Base-by-base conservation (phyloP, 2,329 filamentous ascomycete genomes). In the Bisporella sp. region DNA sequence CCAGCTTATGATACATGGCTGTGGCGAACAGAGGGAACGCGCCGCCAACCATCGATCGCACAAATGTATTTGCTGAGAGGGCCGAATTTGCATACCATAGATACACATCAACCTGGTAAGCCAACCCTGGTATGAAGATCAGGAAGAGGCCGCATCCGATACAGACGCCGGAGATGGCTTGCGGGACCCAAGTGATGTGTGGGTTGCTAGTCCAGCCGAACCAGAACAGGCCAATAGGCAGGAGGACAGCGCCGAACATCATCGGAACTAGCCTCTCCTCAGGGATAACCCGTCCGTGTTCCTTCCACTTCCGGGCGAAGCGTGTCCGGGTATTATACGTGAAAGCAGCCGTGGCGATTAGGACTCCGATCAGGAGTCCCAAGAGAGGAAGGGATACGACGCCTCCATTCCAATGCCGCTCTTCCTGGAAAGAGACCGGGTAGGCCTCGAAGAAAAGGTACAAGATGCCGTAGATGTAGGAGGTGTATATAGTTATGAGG, bases 151-250 rank as follows among this genome's bases (percentile, higher is more conserved):
- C 69, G 28, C 57, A 59, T 6, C 72, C 72, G 40, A 72, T 71
- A 21, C 65, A 66, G 8, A 68, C 59, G 7, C 69, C 68, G 1
- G 69, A 61, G 5, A 73, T 54, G 37, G 72, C 67, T 52, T 72
- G 70, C 1, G 66, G 63, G 8, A 69, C 66, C 65, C 67, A 70
- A 3, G 57, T 63, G 46, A 71, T 68, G 30, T 60, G 49, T 5
- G 62, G 63, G 31, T 57, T 63, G 13, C 61, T 65, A 0, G 74
- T 76, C 74, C 73, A 78, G 0, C 68, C 73, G 51, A 78, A 77
- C 73, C 72, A 75, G 53, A 77, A 75, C 8, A 78, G 61, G 1
- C 73, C 71, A 4, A 68, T 62, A 0, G 73, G 71, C 1, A 74
- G 62, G 4, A 76, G 54, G 0, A 72, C 50, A 3, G 68, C 60